Conservation (phyloP, 345 rosid genomes). For the Gossypium bickii region DNA sequence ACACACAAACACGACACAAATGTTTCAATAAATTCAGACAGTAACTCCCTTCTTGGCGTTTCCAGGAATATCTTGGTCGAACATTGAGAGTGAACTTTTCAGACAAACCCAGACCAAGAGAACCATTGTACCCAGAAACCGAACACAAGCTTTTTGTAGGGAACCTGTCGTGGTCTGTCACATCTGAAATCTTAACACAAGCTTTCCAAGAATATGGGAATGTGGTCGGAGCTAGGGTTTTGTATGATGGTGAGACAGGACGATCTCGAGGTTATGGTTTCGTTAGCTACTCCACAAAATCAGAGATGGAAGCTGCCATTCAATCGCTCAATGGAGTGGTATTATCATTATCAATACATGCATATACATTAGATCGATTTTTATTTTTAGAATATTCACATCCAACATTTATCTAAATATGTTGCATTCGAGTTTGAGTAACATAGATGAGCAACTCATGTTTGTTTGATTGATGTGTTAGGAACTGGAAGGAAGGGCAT, state of each 20-base stretch:
- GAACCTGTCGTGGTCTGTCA: constrained; percentile 82
- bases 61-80: constrained; percentile 68
- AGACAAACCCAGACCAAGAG: constrained; percentile 59
- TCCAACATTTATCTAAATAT: too few species aligned
- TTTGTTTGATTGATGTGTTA: constrained; percentile 17
- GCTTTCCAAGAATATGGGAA: constrained; percentile 72
- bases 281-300: constrained; percentile 55
- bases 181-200: constrained; percentile 58
- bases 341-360: background rate
- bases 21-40: background rate
- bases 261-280: constrained; percentile 82
- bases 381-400: too few species aligned
- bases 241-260: constrained; percentile 83
- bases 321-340: constrained; percentile 67
- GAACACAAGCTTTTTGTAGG: constrained; percentile 81
- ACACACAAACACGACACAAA: background rate
- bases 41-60: background rate
- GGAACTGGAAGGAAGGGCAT: constrained; percentile 74
- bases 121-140: constrained; percentile 76
- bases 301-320: constrained; percentile 78
- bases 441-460: background rate
- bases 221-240: constrained; percentile 81
- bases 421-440: too few species aligned
- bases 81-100: constrained; percentile 69
- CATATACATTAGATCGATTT: background rate